Percentiles rank a stretch among this genome's conserved stretches.
Conservation (phyloP, 257 asterid species). For the Scutellaria barbata region DNA sequence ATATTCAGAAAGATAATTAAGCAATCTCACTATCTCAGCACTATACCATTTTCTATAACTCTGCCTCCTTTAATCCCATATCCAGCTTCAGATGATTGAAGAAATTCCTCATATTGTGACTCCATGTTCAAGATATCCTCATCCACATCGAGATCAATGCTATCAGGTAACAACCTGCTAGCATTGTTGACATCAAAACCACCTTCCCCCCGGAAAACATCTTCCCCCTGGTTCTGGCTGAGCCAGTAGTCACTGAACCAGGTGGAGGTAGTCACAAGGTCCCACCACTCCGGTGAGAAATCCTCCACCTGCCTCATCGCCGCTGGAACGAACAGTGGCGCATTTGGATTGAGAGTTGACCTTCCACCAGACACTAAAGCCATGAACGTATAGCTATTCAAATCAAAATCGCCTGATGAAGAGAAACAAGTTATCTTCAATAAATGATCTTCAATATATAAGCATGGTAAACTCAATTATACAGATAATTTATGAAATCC, state of each 20-base stretch:
- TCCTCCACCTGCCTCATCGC: conserved; percentile 89
- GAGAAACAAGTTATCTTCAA: neutral
- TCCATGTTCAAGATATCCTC: conserved; percentile 86
- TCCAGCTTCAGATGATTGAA: conserved; percentile 55
- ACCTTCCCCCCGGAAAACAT: conserved; percentile 46
- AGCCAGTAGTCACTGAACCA: conserved; percentile 90
- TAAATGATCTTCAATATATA: conserved; percentile 2
- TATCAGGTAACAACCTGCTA: conserved; percentile 69
- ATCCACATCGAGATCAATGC: conserved; percentile 77
- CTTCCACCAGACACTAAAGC: conserved; percentile 82
- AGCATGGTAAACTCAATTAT: neutral
- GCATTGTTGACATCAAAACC: conserved; percentile 41
- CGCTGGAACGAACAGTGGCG: conserved; percentile 78
- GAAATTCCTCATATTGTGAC: conserved; percentile 86
- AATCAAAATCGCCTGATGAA: conserved; percentile 36
- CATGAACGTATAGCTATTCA: conserved; percentile 45
- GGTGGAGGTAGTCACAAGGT: conserved; percentile 73
- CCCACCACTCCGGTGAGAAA: conserved; percentile 96
- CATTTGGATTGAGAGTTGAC: conserved; percentile 83
- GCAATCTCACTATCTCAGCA: neutral
- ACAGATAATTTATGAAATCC: neutral
- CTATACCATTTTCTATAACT: conserved; percentile 53
- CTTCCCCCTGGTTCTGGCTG: conserved; percentile 70
- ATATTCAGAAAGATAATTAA: neutral
- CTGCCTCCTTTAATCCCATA: conserved; percentile 41